These are phyloP conservation scores for Boletus rubropictus DNA, from an alignment of 768 basidiomycete species.

Conservation along the genomic window DNA sequence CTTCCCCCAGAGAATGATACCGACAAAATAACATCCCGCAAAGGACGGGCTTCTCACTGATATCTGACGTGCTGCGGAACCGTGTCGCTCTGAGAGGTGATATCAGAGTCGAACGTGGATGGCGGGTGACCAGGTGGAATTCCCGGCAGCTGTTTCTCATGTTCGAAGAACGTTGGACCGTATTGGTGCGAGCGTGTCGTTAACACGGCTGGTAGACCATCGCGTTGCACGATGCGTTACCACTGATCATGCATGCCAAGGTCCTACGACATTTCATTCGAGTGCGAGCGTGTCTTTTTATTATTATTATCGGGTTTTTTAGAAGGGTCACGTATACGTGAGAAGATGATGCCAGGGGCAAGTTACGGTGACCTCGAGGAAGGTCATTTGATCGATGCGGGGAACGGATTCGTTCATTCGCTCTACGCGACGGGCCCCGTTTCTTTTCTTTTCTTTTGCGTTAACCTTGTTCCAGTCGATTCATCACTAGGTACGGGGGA, in stretches of 20 bases:
- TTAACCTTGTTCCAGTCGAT: slow-evolving; percentile 8
- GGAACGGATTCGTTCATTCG: not conserved
- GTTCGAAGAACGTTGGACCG: no score
- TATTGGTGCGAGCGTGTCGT: not conserved
- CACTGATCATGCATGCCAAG: no score
- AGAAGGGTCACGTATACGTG: not conserved
- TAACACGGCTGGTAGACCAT: not conserved
- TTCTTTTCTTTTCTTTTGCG: not conserved
- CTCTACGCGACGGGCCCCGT: not conserved
- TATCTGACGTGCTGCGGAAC: not conserved
- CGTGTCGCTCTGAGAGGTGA: not conserved
- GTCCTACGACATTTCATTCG: no score
- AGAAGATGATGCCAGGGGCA: not conserved
- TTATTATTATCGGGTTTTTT: no score
- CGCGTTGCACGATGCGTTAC: not conserved
- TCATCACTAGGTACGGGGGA: not conserved
- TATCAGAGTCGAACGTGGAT: not conserved
- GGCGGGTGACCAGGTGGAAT: no score
- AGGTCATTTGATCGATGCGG: not conserved
- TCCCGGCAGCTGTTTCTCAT: no score
- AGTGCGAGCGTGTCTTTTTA: no score
- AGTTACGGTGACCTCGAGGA: no score
- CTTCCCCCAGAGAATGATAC: not conserved
- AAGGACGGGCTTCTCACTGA: not conserved
- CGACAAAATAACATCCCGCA: not conserved